Evolutionary conservation across 176 grass and related monocot genomes (phyloP), one percentile per base, ranked within the genome.

Genomic region (Raddia guianensis): DNA sequence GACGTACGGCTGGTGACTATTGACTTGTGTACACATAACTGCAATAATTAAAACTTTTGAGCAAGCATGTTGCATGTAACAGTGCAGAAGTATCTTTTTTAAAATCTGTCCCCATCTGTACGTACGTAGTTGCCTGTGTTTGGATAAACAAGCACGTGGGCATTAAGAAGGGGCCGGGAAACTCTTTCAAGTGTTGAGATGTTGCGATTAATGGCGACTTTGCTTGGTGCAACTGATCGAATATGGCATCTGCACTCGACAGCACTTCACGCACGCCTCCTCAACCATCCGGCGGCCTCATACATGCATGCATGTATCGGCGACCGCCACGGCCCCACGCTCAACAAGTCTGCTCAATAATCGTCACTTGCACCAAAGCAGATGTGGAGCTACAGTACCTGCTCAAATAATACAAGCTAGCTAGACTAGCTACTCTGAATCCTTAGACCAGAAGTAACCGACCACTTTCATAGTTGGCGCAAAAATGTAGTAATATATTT

Each of bases 91-190:
- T 5, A 58, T n/a, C n/a, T n/a, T n/a, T n/a, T n/a, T n/a, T n/a
- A n/a, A n/a, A n/a, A n/a, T n/a, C n/a, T n/a, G 86, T 88, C 70
- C 35, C 56, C 42, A 19, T 80, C 63, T n/a, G 27, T 27, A 27
- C 27, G 27, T 27, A 27, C 27, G 27, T 12, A 14, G 57, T n/a
- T 3, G 2, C 48, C 34, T 56, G 12, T 80, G 12, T 43, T 14
- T 74, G 21, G 46, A 54, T 70, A 82, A 82, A 42, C 32, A 66
- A 80, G 63, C 87, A 85, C 82, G 87, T 81, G 82, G 10, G 53
- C 1, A n/a, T 85, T 50, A 34, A 76, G 82, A 89, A 85, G 56
- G 71, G 70, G 43, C 70, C 63, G 6, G 56, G 82, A 85, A 89
- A 53, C 77, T 80, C 70, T 79, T 79, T 66, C 15, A 83, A 83